Evolutionary conservation across 2,329 filamentous ascomycete genomes (phyloP).

Genomic region (Lachnellula subtilissima): DNA sequence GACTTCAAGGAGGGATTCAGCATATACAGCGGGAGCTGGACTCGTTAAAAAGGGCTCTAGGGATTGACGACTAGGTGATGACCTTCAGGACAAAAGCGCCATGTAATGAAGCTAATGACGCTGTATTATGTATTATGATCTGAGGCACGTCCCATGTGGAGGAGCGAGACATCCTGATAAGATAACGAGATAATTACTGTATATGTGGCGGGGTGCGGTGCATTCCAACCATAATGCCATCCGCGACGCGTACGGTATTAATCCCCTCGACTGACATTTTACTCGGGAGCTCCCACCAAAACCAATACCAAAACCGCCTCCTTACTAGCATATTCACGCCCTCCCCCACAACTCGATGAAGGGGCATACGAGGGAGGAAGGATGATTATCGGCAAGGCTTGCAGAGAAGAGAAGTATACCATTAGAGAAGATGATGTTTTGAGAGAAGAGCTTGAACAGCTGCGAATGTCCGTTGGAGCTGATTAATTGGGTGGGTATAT

Average conservation of each 20-base stretch:
- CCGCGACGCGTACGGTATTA: neutral
- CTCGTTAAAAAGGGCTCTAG: conserved; percentile 26
- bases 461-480: neutral
- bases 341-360: too few relatives aligned
- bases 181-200: neutral
- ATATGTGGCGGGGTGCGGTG: neutral
- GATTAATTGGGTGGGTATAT: neutral
- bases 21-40: conserved; percentile 29
- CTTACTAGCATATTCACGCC: too few relatives aligned
- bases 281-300: too few relatives aligned
- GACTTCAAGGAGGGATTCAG: conserved; percentile 30
- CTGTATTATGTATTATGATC: neutral
- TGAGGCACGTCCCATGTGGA: neutral
- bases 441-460: neutral
- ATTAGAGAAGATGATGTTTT: neutral
- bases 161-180: neutral
- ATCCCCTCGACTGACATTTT: neutral
- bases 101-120: neutral
- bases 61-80: conserved; percentile 25
- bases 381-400: too few relatives aligned
- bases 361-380: too few relatives aligned
- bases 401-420: neutral
- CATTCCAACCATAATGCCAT: neutral
- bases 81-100: neutral
- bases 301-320: too few relatives aligned